Evolutionary conservation across 306 rosid genomes (phyloP), one percentile per base, ranked within the genome.

Genomic region (Nissolia schottii): DNA sequence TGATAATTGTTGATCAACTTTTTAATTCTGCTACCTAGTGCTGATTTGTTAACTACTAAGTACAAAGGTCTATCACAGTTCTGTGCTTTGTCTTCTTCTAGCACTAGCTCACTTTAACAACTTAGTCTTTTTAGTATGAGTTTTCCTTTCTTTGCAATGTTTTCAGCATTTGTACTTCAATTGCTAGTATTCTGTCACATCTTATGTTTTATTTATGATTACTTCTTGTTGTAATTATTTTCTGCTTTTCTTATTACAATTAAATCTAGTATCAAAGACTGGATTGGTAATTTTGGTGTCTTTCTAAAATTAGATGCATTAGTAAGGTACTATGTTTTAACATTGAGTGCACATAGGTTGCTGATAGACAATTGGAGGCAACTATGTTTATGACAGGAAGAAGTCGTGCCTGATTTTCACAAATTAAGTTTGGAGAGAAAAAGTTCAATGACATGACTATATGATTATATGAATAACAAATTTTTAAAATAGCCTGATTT

Each of bases 1-100:
- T 67, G 53, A 28, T 67, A 22, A 45, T 43, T 64, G 13, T 35
- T 62, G 45, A 46, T 81, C n/a, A 7, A 73, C 43, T 55, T 57
- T 43, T 24, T 60, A 49, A 35, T 40, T 50, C 67, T 62, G 27
- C 40, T 62, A 13, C 51, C 15, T 34, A 22, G 6, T 23, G 35
- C 2, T 38, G 58, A 62, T 34, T 45, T 34, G n/a, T 24, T 22
- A 61, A 48, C 64, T 32, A 53, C 35, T 50, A 61, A 22, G n/a
- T 35, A n/a, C n/a, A n/a, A n/a, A n/a, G n/a, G n/a, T 16, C 27
- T 14, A 11, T 31, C 45, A 14, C 22, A 22, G 70, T 54, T 75
- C 6, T 50, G 11, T 72, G 67, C 56, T 9, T 67, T 67, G 43
- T 24, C 27, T 61, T 53, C 71, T 74, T 41, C 20, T 48, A 59